phyloP scores from a whole-genome alignment of 2,329 filamentous ascomycete species.

The Dothideomycetidae sp. region DNA sequence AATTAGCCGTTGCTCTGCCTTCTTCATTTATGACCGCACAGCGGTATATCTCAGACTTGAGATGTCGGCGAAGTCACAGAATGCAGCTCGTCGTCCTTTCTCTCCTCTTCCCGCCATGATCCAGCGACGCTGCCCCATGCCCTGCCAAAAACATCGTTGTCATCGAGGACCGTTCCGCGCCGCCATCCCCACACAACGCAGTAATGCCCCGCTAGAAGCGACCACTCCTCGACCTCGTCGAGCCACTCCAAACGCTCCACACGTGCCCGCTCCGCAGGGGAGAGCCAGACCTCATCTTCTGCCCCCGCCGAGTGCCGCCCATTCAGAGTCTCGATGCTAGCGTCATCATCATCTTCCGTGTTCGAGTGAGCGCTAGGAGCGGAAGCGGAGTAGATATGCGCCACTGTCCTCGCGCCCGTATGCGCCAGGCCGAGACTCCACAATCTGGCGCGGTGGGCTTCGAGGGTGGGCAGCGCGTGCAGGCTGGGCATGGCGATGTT shows the following conservation, averaged over 20 bases:
- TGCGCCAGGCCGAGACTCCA: slow-evolving; percentile 37
- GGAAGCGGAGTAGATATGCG: slow-evolving; percentile 45
- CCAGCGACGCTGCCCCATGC: slow-evolving; percentile 6
- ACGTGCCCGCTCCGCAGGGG: slow-evolving; percentile 56
- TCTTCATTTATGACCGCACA: too few species aligned
- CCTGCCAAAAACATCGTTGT: slow-evolving; percentile 10
- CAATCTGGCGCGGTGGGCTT: slow-evolving; percentile 55
- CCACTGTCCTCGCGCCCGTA: slow-evolving; percentile 36
- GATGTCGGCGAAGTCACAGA: neutral
- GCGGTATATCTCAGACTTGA: too few species aligned
- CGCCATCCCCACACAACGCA: slow-evolving; percentile 80
- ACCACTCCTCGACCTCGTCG: slow-evolving; percentile 93
- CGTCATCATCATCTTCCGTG: neutral
- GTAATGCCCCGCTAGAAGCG: slow-evolving; percentile 75
- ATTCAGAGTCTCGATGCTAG: neutral
- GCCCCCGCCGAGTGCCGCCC: neutral
- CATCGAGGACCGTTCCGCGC: slow-evolving; percentile 28
- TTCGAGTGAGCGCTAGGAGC: neutral
- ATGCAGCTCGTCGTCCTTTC: slow-evolving; percentile 6
- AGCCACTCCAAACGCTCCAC: slow-evolving; percentile 71
- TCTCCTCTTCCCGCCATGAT: slow-evolving; percentile 1
- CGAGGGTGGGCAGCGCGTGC: slow-evolving; percentile 52
- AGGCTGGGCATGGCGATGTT: slow-evolving; percentile 77
- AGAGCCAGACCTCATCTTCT: slow-evolving; percentile 54
- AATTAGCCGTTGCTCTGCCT: too few species aligned